Base-by-base conservation (phyloP, 345 rosid genomes). In the Noccaea bulbosa region DNA sequence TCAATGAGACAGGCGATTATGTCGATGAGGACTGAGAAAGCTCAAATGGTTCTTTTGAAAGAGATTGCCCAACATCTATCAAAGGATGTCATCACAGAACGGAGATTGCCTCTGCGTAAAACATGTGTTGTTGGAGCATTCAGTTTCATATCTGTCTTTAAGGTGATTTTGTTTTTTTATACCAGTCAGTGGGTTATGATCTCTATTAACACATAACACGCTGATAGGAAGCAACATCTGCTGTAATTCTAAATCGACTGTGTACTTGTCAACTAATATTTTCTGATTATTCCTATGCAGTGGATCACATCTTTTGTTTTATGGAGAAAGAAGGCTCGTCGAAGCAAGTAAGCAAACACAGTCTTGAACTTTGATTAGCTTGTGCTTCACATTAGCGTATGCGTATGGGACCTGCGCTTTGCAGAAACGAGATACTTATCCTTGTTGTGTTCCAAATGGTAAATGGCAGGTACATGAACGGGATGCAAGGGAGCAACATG, bases 21-120 rank as follows among this genome's bases (percentile, higher is more conserved):
- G 77, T 92, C 99, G 11, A 92, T 90, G 98, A 86, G 98, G 43
- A 92, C 94, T 8, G 97, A 90, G 71, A 92, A 92, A 82, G 93
- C 96, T 5, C 99, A 87, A 62, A 52, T 95, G 83, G 85, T 87
- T 35, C 69, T 95, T 51, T 77, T 95, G 81, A 95, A 88, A 85
- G 99, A 95, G 80, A 90, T 95, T 50, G 98, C 98, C 16, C 98
- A 90, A 74, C 97, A 86, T 69, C 62, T 95, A 76, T 86, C 87
- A 65, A 90, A 86, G 70, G 97, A 92, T 44, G 74, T 82, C 66
- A 49, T 82, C 47, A 84, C 94, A 0, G 88, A 86, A 69, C 84
- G 82, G 63, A 78, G 47, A 65, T 30, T 79, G 69, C 80, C 83
- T 66, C 66, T 80, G 73, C 77, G 27, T 61, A 95, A 86, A 78